A percentile compares a stretch with the other conserved stretches of the same genome.
These are phyloP conservation scores for Phyllostachys edulis DNA, from an alignment of 176 grass and related monocot genomes.

Conservation along the genomic window DNA sequence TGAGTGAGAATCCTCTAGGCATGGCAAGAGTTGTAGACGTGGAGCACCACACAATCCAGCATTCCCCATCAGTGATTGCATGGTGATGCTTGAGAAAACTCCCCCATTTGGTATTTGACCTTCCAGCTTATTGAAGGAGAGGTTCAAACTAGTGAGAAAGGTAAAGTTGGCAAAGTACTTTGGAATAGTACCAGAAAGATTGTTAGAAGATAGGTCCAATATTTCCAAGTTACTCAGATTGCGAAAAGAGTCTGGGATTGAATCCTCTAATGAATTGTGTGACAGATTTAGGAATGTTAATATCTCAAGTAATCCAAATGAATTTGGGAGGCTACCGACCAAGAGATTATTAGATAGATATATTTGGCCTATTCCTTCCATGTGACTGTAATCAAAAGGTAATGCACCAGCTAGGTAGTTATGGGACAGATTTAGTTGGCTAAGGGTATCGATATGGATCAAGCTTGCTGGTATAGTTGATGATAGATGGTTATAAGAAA, in stretches of 20 bases:
- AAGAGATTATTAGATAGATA: neutral
- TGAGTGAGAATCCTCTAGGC: neutral
- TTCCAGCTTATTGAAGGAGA: neutral
- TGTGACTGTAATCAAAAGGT: neutral
- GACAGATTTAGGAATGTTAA: neutral
- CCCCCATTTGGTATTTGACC: conserved; percentile 9
- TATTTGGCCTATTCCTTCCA: neutral
- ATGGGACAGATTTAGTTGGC: neutral
- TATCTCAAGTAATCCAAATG: neutral
- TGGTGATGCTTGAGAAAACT: neutral
- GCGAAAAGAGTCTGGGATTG: neutral
- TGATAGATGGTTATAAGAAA: neutral
- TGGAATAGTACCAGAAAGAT: conserved; percentile 1
- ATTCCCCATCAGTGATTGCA: neutral
- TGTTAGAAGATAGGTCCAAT: neutral
- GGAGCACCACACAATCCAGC: neutral
- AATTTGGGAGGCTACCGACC: conserved; percentile 1
- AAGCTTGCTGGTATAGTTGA: neutral
- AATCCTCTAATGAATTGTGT: neutral
- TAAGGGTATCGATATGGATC: neutral
- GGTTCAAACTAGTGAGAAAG: neutral
- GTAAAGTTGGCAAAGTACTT: neutral
- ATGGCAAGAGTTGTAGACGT: conserved; percentile 1
- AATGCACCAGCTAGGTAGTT: neutral
- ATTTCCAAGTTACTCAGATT: neutral